phyloP scores from a whole-genome alignment of 495 filamentous ascomycete genomes.

The Penicillium pulvis region DNA sequence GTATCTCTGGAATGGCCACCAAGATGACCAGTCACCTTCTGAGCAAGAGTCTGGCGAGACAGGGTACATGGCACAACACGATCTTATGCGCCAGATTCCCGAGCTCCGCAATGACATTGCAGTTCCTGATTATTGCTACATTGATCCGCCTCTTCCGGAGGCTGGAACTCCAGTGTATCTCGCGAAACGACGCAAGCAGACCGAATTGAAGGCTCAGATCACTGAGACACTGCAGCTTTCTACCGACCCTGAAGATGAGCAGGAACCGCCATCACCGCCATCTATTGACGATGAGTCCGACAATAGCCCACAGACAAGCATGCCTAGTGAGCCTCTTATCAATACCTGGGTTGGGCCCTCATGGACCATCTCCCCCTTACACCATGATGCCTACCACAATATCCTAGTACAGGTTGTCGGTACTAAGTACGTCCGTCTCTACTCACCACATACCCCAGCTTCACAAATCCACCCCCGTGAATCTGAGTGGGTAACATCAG shows the following conservation, averaged over 20 bases:
- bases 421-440: conserved; percentile 86
- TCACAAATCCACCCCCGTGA: conserved; percentile 66
- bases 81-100: conserved; percentile 82
- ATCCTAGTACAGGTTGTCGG: conserved; percentile 89
- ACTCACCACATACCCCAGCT: conserved; percentile 64
- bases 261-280: no score
- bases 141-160: conserved; percentile 51
- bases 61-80: conserved; percentile 92
- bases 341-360: conserved; percentile 94
- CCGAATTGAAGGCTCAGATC: conserved; percentile 25
- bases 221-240: neutral
- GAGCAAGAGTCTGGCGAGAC: conserved; percentile 20
- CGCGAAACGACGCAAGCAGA: conserved; percentile 32
- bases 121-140: conserved; percentile 86
- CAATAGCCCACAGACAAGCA: conserved; percentile 9
- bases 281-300: conserved; percentile 13
- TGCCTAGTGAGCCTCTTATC: conserved; percentile 44
- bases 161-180: conserved; percentile 52
- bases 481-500: conserved; percentile 54
- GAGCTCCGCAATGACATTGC: conserved; percentile 72
- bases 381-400: conserved; percentile 94
- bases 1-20: conserved; percentile 50
- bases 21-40: neutral
- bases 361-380: conserved; percentile 86
- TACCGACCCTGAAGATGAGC: no score